Conservation (phyloP, 2,329 filamentous ascomycete genomes). For the Phaeosphaeriaceae sp. region DNA sequence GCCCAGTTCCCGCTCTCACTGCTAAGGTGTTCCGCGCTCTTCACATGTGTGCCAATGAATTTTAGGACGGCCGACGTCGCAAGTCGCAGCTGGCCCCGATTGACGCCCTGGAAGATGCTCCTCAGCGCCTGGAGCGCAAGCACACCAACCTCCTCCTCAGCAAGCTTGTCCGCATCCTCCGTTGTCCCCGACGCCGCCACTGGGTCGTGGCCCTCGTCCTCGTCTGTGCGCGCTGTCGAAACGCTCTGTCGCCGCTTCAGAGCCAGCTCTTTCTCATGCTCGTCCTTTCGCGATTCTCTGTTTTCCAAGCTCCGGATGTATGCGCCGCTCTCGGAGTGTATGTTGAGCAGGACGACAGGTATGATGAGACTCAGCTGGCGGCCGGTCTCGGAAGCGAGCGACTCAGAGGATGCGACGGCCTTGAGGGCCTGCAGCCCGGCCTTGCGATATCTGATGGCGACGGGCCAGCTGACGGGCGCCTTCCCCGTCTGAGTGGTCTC, state of each 20-base stretch:
- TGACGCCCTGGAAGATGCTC: constrained; percentile 83
- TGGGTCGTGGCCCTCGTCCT: constrained; percentile 71
- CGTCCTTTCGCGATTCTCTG: constrained; percentile 73
- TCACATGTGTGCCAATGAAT: constrained; percentile 65
- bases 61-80: constrained; percentile 76
- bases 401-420: constrained; percentile 80
- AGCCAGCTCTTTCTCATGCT: constrained; percentile 69
- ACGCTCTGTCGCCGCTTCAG: constrained; percentile 76
- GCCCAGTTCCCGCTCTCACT: constrained; percentile 73
- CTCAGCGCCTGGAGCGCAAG: constrained; percentile 86
- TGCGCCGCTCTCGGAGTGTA: constrained; percentile 77
- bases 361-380: constrained; percentile 80
- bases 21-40: constrained; percentile 32
- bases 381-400: constrained; percentile 75
- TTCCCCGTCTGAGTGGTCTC: constrained; percentile 51
- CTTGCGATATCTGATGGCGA: constrained; percentile 69
- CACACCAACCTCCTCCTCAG: constrained; percentile 86
- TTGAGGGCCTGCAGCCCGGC: constrained; percentile 73
- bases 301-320: constrained; percentile 72
- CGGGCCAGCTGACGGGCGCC: constrained; percentile 69
- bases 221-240: constrained; percentile 76
- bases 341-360: constrained; percentile 84
- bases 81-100: constrained; percentile 78
- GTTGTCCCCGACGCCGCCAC: constrained; percentile 78
- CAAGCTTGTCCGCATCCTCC: constrained; percentile 85